Evolutionary conservation across 2,329 filamentous ascomycete species (phyloP).

Genomic region (Pezicula radicicola): DNA sequence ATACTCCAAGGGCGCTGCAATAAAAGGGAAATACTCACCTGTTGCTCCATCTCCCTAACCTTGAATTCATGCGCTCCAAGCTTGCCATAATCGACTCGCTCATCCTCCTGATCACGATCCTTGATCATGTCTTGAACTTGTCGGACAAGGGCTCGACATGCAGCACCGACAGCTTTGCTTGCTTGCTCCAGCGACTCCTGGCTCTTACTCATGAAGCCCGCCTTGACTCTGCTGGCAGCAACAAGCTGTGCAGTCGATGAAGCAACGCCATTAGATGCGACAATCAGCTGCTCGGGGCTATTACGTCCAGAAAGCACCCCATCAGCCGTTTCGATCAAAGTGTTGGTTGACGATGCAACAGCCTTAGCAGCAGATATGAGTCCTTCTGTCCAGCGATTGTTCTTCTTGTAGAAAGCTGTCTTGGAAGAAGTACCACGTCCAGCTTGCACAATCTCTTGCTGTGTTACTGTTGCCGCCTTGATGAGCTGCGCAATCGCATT

Average conservation of each 20-base stretch:
- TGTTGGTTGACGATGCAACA: slow-evolving; percentile 90
- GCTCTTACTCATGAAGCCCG: slow-evolving; percentile 95
- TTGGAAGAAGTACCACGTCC: slow-evolving; percentile 83
- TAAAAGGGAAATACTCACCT: slow-evolving; percentile 59
- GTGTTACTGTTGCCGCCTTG: slow-evolving; percentile 87
- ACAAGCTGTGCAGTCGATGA: slow-evolving; percentile 96
- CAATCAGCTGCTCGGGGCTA: slow-evolving; percentile 94
- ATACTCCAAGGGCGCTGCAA: slow-evolving; percentile 10
- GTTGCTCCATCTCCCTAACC: slow-evolving; percentile 98
- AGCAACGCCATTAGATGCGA: slow-evolving; percentile 94
- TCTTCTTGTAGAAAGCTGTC: slow-evolving; percentile 99
- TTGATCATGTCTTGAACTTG: slow-evolving; percentile 95
- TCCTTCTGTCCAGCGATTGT: slow-evolving; percentile 98
- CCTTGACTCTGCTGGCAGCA: slow-evolving; percentile 92
- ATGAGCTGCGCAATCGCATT: slow-evolving; percentile 92
- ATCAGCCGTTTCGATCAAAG: slow-evolving; percentile 95
- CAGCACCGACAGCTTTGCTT: slow-evolving; percentile 86
- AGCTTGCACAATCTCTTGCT: slow-evolving; percentile 94
- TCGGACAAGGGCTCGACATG: slow-evolving; percentile 82
- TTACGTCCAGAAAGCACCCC: slow-evolving; percentile 90
- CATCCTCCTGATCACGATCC: slow-evolving; percentile 77
- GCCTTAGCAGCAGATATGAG: slow-evolving; percentile 97
- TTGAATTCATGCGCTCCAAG: slow-evolving; percentile 96
- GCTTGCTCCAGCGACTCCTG: slow-evolving; percentile 90
- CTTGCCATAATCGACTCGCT: slow-evolving; percentile 82